Evolutionary conservation across 108 stramenopile genomes (phyloP).

Genomic region (Conticribra weissflogii): DNA sequence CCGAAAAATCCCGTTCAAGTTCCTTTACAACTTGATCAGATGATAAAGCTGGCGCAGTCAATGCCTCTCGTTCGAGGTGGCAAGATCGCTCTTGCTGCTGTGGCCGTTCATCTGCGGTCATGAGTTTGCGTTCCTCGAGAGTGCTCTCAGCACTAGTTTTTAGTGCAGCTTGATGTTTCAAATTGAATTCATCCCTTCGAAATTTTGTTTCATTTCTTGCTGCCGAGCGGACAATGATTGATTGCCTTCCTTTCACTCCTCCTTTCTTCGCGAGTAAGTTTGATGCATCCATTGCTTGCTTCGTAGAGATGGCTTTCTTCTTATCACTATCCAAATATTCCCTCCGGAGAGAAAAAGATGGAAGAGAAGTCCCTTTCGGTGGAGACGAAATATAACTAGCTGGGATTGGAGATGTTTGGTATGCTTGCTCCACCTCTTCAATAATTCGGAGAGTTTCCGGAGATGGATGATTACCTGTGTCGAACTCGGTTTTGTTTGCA

Average conservation of each 20-base stretch:
- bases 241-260: not conserved
- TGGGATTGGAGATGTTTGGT: slow-evolving; percentile 19
- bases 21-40: not conserved
- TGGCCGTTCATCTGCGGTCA: not conserved
- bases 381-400: slow-evolving; percentile 13
- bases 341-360: not conserved
- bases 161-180: no score
- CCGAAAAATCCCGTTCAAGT: slow-evolving; percentile 2
- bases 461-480: slow-evolving; percentile 2
- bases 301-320: not conserved
- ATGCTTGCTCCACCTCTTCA: slow-evolving; percentile 21
- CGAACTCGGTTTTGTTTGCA: not conserved
- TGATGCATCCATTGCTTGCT: slow-evolving; percentile 5
- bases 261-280: not conserved
- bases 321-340: not conserved
- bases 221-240: no score
- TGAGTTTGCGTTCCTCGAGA: not conserved
- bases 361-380: not conserved
- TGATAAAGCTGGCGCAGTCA: not conserved
- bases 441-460: slow-evolving; percentile 17
- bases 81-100: not conserved
- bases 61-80: not conserved
- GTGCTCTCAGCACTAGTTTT: not conserved
- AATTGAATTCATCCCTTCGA: not conserved
- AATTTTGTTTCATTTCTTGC: not conserved